Conservation (phyloP, 441 rosid genomes). For the Manihot esculenta region DNA sequence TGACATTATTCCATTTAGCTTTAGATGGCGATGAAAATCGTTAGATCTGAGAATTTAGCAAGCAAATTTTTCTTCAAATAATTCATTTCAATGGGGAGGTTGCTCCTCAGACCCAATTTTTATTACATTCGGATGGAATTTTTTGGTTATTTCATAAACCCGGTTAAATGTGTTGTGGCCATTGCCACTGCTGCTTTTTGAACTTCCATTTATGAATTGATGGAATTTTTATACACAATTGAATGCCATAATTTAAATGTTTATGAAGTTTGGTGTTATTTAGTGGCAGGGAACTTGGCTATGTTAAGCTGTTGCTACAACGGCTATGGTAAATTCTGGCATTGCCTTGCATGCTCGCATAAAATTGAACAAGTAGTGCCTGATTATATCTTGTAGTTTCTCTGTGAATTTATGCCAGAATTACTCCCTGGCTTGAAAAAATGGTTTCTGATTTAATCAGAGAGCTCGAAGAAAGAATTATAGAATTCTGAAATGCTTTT, state of each 20-base stretch:
- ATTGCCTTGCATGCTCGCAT: too few species aligned
- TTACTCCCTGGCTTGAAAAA: too few species aligned
- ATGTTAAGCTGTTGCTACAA: background rate
- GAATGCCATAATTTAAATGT: background rate
- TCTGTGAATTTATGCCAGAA: too few species aligned
- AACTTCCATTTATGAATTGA: conserved; percentile 14
- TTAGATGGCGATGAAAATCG: conserved; percentile 40
- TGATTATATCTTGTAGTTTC: too few species aligned
- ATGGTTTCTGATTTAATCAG: too few species aligned
- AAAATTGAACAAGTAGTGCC: too few species aligned
- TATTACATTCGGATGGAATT: conserved; percentile 32
- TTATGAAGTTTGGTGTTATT: background rate
- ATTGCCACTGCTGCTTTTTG: conserved; percentile 14
- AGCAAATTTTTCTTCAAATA: conserved; percentile 26
- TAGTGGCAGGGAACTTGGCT: background rate
- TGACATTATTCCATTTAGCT: background rate
- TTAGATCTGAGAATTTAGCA: conserved; percentile 18
- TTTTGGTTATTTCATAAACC: conserved; percentile 20
- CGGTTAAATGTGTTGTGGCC: conserved; percentile 24
- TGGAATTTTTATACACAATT: background rate
- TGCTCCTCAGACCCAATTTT: conserved; percentile 28
- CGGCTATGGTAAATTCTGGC: too few species aligned
- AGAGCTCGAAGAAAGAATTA: too few species aligned
- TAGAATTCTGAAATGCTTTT: too few species aligned
- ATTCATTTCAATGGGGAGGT: conserved; percentile 30